A percentile compares a stretch with the other conserved stretches of the same genome.
These are phyloP conservation scores for Moringa oleifera DNA, from an alignment of 345 rosid species.

Conservation along the genomic window DNA sequence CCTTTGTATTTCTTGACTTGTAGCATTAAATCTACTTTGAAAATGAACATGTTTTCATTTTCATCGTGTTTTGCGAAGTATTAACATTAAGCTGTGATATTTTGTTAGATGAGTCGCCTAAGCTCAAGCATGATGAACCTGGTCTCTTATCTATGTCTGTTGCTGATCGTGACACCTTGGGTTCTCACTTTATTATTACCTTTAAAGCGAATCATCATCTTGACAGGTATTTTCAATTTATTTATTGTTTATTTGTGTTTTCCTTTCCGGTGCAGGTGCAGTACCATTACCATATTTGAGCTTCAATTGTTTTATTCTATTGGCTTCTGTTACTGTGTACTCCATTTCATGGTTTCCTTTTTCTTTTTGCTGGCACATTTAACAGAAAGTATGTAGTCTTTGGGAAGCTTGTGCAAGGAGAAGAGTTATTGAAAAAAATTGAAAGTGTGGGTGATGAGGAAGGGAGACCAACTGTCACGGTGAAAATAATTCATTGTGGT, in stretches of 20 bases:
- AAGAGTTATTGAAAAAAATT: conserved; percentile 70
- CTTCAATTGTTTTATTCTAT: too few species aligned
- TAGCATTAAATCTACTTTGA: not conserved
- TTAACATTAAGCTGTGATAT: conserved; percentile 19
- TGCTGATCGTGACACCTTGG: conserved; percentile 71
- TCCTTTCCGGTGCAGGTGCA: too few species aligned
- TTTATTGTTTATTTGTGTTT: not conserved
- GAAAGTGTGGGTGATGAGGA: conserved; percentile 82
- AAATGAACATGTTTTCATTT: not conserved
- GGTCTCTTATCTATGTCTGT: conserved; percentile 86
- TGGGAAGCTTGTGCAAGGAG: conserved; percentile 88
- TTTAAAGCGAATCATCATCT: conserved; percentile 74
- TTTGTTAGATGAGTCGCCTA: conserved; percentile 75
- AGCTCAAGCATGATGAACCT: conserved; percentile 69
- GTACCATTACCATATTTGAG: too few species aligned
- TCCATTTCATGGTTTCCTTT: conserved; percentile 1
- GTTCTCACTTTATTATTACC: conserved; percentile 83
- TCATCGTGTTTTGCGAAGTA: not conserved
- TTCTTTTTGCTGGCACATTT: not conserved
- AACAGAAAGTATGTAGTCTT: conserved; percentile 76
- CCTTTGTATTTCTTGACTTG: conserved; percentile 2
- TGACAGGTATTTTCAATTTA: conserved; percentile 52
- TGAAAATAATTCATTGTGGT: conserved; percentile 86
- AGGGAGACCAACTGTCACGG: conserved; percentile 77
- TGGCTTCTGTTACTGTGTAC: not conserved